Base-by-base conservation (phyloP, 139 green algal genomes). In the Chlamydomonas incerta region DNA sequence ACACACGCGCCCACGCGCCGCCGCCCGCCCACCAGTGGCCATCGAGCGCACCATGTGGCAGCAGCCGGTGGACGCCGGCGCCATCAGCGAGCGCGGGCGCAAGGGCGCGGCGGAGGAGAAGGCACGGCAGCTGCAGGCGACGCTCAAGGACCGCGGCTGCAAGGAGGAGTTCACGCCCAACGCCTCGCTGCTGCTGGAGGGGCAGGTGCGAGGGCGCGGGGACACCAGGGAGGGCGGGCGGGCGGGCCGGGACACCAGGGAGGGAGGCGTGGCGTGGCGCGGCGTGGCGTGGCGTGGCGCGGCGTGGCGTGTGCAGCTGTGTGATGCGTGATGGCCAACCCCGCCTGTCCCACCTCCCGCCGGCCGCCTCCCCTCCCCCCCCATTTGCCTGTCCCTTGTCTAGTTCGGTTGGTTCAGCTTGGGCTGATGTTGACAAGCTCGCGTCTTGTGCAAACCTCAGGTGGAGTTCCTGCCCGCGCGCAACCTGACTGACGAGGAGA, bases 21-120 rank as follows among this genome's bases (percentile, higher is more conserved):
- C 68, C 68, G 3, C 68, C 41, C 17, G 26, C 70, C 41, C 47
- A 8, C 29, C 46, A 96, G 93, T 97, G 72, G 89, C 91, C 2
- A 80, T 94, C 69, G 95, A 98, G 91, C 82, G 93, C 34, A 91
- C 86, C 41, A 75, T 86, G 34, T 98, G 96, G 96, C 94, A 98
- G 91, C 68, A 92, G 81, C 89, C 95, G 15, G 91, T 93, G 6
- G 89, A 95, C 34, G 87, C 91, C 13, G 90, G 89, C 10, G 91
- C 95, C 46, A 97, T 98, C 84, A 95, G 90, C 77, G 93, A 95
- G 55, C 87, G 95, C 9, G 96, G 95, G 55, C 96, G 93, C 90
- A 63, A 69, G 41, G 79, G 67, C 2, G 93, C 93, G 2, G 92
- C 92, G 2, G 82, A 88, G 77, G 88, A 93, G 63, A 85, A 74